Evolutionary conservation across 768 basidiomycete genomes (phyloP).

Genomic region (Boletus pseudopeckii): DNA sequence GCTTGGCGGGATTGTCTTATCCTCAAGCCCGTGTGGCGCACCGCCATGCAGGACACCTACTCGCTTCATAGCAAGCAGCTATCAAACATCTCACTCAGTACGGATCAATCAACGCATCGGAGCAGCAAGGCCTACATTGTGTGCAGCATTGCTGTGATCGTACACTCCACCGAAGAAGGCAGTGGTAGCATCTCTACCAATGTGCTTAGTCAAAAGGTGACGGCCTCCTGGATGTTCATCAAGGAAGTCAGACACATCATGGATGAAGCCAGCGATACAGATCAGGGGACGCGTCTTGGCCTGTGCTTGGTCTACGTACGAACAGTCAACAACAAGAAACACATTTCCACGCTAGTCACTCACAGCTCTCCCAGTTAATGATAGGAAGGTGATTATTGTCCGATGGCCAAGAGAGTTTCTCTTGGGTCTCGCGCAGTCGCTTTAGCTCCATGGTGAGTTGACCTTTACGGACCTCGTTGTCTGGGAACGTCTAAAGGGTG

Average conservation of each 20-base stretch:
- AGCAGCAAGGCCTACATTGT: conserved; percentile 53
- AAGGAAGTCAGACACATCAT: conserved; percentile 80
- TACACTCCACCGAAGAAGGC: conserved; percentile 94
- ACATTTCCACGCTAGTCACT: conserved; percentile 21
- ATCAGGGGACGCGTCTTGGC: conserved; percentile 75
- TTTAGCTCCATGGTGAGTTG: conserved; percentile 94
- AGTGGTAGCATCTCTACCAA: conserved; percentile 88
- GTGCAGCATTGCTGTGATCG: conserved; percentile 85
- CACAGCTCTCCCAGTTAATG: conserved; percentile 84
- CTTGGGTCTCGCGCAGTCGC: conserved; percentile 75
- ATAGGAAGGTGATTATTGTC: conserved; percentile 74
- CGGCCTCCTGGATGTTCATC: conserved; percentile 92
- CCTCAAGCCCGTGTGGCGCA: conserved; percentile 52
- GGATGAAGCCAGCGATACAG: conserved; percentile 89
- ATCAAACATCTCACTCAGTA: conserved; percentile 12
- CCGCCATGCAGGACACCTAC: conserved; percentile 54
- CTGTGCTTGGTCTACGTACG: conserved; percentile 67
- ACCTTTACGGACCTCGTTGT: conserved; percentile 78
- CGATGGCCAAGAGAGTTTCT: conserved; percentile 74
- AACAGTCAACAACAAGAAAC: not conserved
- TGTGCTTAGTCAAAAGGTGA: conserved; percentile 76
- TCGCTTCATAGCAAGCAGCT: conserved; percentile 47
- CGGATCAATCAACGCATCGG: not conserved
- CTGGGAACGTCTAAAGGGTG: conserved; percentile 46
- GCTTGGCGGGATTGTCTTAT: conserved; percentile 66